A percentile compares a stretch with the other conserved stretches of the same genome.
Evolutionary conservation across 2,329 filamentous ascomycete genomes (phyloP).

Genomic region (Aspergillus ochraceoroseus): DNA sequence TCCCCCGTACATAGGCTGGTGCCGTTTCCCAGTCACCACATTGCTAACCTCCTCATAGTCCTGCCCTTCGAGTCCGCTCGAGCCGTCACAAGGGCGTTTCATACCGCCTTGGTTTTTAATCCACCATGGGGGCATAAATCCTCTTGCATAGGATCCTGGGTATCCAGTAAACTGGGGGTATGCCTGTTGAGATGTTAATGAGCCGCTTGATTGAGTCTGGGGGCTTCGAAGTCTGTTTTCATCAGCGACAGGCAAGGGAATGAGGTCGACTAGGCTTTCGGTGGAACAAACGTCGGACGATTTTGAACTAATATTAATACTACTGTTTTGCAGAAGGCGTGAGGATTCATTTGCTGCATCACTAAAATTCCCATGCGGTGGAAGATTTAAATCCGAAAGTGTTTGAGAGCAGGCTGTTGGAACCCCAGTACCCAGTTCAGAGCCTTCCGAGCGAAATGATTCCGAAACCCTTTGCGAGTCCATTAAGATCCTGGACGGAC

Average conservation of each 20-base stretch:
- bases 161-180: background rate
- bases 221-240: too few species aligned
- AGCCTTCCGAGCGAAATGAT: background rate
- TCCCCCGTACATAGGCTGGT: conserved; percentile 17
- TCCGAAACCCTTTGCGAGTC: background rate
- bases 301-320: too few species aligned
- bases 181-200: too few species aligned
- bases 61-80: conserved; percentile 13
- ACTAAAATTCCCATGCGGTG: conserved; percentile 6
- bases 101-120: background rate
- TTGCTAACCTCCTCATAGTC: conserved; percentile 23
- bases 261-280: too few species aligned
- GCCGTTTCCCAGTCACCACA: conserved; percentile 18
- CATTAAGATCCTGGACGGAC: background rate
- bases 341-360: background rate
- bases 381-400: conserved; percentile 27
- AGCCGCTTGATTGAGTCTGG: too few species aligned
- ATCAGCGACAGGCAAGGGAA: too few species aligned
- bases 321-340: background rate
- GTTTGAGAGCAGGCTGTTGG: conserved; percentile 16
- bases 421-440: background rate
- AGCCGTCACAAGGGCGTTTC: background rate
- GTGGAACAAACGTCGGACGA: too few species aligned
- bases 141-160: background rate
- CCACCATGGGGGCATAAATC: background rate